Evolutionary conservation across 2,329 filamentous ascomycete species (phyloP), one percentile per base, ranked within the genome.

Genomic region (Stemphylium lycopersici): DNA sequence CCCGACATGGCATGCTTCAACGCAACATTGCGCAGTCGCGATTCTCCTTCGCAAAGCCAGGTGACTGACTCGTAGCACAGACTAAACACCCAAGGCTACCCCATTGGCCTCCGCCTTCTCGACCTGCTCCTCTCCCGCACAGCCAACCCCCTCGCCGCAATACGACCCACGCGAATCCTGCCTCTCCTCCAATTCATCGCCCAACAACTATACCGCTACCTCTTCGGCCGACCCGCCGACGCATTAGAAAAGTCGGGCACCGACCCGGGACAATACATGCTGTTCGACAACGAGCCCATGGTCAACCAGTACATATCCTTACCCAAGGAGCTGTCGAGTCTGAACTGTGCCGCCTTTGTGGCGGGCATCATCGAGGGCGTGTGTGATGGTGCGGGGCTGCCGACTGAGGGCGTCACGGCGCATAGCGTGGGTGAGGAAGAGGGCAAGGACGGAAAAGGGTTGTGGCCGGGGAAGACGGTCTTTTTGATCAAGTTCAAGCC

Each of bases 401-500:
- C 89, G 41, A 93, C 91, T 0, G 77, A 80, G 54, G 87, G 89
- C 59, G 95, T 98, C 16, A 95, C 90, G 55, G 93, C 95, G 63
- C 95, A 99, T 89, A 67, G 85, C 82, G 76, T 84, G 26, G 78
- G 78, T 16, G 77, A 79, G 51, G 66, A 70, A 86, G 68, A 77
- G 59, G 54, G 77, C 78, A 64, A 84, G 83, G 73, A 84, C 75
- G 81, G 58, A 4, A 67, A 68, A 58, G 67, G 60, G 0, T 88
- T 98, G 86, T 98, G 93, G 93, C 95, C 95, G 0, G 91, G 90
- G 31, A 91, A 95, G 80, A 99, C 95, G 38, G 93, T 99, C 29
- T 99, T 97, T 72, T 76, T 99, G 74, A 87, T 99, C 70, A 92
- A 93, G 77, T 99, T 99, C 73, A 87, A 90, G 62, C 83, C 87